Percentiles rank a stretch among this genome's conserved stretches.
phyloP scores from a whole-genome alignment of 2,329 filamentous ascomycete genomes.

The Mariannaea sp. region DNA sequence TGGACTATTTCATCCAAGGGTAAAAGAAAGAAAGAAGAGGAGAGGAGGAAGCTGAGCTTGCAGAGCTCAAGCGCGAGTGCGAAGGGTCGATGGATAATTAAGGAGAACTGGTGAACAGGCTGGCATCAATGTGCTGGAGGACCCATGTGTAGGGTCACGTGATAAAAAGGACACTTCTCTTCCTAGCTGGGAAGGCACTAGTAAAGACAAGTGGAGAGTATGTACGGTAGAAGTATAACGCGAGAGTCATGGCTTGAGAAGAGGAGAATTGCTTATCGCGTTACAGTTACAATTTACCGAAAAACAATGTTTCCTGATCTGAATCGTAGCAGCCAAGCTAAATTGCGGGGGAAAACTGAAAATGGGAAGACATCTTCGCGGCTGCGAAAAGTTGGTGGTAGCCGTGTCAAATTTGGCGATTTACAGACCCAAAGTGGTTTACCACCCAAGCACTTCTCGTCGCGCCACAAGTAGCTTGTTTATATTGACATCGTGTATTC shows the following conservation, averaged over 20 bases:
- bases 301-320: no score
- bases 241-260: neutral
- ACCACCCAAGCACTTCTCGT: no score
- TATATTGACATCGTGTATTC: no score
- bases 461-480: no score
- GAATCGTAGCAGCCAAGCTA: neutral
- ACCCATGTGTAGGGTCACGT: neutral
- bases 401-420: no score
- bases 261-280: neutral
- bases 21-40: constrained; percentile 42
- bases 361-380: no score
- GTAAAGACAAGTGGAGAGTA: neutral
- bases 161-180: constrained; percentile 37
- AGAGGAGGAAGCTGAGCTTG: constrained; percentile 44
- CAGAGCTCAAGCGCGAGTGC: constrained; percentile 44
- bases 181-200: neutral
- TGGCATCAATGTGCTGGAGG: constrained; percentile 50
- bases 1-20: constrained; percentile 49
- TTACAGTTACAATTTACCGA: no score
- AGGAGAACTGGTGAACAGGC: constrained; percentile 45
- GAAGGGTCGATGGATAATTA: constrained; percentile 41
- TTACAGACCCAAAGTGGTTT: no score
- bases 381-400: no score
- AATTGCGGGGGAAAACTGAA: neutral
- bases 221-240: neutral